These are phyloP conservation scores for Fusarium nygamai DNA, from an alignment of 2,329 filamentous ascomycete genomes.

Conservation along the genomic window DNA sequence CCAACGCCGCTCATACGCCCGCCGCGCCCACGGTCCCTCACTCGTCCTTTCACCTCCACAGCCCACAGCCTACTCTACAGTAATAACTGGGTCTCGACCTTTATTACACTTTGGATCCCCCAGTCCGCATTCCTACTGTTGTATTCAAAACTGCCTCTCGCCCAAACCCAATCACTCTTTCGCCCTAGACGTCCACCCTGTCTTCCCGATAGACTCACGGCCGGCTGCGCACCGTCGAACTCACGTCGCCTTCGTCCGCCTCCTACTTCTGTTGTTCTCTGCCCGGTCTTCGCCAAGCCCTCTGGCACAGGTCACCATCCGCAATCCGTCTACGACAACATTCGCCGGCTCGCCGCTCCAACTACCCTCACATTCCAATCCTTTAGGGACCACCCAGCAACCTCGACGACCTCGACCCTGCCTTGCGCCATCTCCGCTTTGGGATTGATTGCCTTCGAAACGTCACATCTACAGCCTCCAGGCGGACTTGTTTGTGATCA, in stretches of 20 bases:
- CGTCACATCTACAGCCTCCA: constrained; percentile 27
- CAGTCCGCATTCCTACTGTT: constrained; percentile 38
- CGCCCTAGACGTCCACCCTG: constrained; percentile 14
- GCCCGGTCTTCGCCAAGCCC: constrained; percentile 29
- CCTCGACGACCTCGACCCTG: constrained; percentile 27
- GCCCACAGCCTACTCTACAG: constrained; percentile 24
- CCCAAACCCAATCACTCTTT: constrained; percentile 14
- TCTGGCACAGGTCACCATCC: constrained; percentile 31
- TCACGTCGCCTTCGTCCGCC: constrained; percentile 26
- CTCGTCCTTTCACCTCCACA: constrained; percentile 25
- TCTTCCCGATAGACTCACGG: constrained; percentile 36
- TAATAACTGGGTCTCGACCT: constrained; percentile 31
- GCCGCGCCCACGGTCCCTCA: constrained; percentile 19
- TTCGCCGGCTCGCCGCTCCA: constrained; percentile 31
- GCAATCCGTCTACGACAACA: constrained; percentile 37
- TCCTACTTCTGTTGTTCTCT: constrained; percentile 4
- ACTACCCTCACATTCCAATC: constrained; percentile 42
- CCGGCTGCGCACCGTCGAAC: constrained; percentile 39
- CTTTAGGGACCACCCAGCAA: constrained; percentile 21
- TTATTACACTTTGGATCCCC: constrained; percentile 40
- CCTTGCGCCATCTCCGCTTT: constrained; percentile 36
- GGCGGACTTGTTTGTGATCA: constrained; percentile 11
- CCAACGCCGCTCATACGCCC: constrained; percentile 32
- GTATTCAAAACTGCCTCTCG: constrained; percentile 24
- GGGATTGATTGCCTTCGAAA: constrained; percentile 29